Conservation (phyloP, 2,329 filamentous ascomycete genomes). For the Westerdykella aurantiaca region DNA sequence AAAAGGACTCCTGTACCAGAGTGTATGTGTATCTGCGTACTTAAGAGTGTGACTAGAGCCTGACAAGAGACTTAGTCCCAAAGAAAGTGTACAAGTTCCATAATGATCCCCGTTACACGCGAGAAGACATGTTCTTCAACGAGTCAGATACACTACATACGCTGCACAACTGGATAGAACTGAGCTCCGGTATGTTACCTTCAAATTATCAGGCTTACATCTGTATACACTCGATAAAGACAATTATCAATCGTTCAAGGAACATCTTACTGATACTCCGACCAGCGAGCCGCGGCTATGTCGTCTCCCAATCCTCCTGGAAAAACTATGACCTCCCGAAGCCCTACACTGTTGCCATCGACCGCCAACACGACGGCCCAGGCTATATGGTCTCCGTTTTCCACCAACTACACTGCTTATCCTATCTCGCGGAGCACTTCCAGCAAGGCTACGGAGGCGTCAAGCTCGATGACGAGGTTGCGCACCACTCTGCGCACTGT, state of each 20-base stretch:
- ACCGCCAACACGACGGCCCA: slow-evolving; percentile 14
- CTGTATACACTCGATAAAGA: no score
- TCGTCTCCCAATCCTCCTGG: neutral
- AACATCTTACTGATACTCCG: slow-evolving; percentile 1
- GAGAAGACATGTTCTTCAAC: slow-evolving; percentile 21
- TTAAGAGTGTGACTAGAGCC: neutral
- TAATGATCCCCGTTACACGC: slow-evolving; percentile 14
- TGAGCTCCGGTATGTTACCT: slow-evolving; percentile 10
- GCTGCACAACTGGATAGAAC: slow-evolving; percentile 20
- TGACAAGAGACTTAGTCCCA: slow-evolving; percentile 10
- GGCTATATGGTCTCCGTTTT: slow-evolving; percentile 23
- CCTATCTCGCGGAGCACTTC: slow-evolving; percentile 17
- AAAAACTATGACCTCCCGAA: slow-evolving; percentile 13
- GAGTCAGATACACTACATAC: slow-evolving; percentile 14
- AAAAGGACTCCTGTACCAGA: slow-evolving; percentile 16
- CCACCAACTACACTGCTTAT: slow-evolving; percentile 24
- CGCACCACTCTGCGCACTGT: slow-evolving; percentile 21
- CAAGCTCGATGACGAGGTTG: slow-evolving; percentile 12
- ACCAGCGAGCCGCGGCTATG: slow-evolving; percentile 16
- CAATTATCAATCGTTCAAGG: neutral
- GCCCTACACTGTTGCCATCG: slow-evolving; percentile 14
- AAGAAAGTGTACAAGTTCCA: slow-evolving; percentile 19
- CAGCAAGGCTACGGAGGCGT: slow-evolving; percentile 17
- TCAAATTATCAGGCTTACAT: no score
- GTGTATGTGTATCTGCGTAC: slow-evolving; percentile 5